A percentile compares a stretch with the other conserved stretches of the same genome.
phyloP scores from a whole-genome alignment of 352 stramenopile species.

The Phytopythium cucurbitacearum region DNA sequence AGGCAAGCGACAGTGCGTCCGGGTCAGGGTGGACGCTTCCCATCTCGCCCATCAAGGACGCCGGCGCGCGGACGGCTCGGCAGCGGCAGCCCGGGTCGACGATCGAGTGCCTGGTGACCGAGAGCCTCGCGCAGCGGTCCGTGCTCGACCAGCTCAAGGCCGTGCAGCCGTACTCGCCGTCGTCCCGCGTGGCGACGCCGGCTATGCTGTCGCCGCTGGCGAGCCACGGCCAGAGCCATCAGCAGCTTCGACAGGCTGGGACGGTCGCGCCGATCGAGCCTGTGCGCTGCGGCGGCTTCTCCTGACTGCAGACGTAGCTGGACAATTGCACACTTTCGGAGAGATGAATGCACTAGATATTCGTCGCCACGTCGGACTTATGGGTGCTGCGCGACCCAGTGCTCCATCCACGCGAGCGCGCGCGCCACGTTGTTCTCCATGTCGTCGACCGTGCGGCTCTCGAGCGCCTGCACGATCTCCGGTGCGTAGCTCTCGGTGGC shows the following conservation, averaged over 20 bases:
- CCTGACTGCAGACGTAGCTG: not conserved
- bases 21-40: conserved; percentile 16
- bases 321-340: no score
- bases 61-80: not conserved
- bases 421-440: conserved; percentile 95
- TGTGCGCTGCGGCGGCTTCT: conserved; percentile 32
- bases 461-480: conserved; percentile 95
- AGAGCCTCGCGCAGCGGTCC: conserved; percentile 41
- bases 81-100: no score
- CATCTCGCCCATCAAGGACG: conserved; percentile 46
- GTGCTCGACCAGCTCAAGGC: conserved; percentile 54
- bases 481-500: conserved; percentile 91
- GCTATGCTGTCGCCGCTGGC: conserved; percentile 7
- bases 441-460: conserved; percentile 93
- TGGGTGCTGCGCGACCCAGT: conserved; percentile 84
- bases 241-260: not conserved
- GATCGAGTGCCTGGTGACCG: conserved; percentile 37
- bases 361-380: conserved; percentile 11
- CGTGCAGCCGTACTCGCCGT: not conserved
- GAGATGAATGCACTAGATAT: no score
- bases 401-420: conserved; percentile 88
- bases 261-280: not conserved
- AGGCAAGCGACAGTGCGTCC: no score
- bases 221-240: not conserved
- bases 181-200: not conserved